Conservation (phyloP, 768 basidiomycete genomes). For the Psilocybe azurescens region DNA sequence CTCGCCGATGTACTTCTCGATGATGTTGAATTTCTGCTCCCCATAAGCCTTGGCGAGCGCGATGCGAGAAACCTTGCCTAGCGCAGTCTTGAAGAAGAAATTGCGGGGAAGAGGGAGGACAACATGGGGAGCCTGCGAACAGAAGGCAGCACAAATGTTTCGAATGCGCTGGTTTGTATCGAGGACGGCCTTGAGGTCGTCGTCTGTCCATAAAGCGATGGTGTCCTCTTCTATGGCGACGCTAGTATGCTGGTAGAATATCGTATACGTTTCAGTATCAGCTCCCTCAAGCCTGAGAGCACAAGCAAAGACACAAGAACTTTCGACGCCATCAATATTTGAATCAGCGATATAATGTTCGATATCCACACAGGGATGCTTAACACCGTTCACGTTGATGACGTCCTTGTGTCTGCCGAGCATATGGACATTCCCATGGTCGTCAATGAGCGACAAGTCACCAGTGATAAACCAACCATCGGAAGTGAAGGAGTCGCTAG, state of each 20-base stretch:
- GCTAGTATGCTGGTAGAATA: constrained; percentile 2
- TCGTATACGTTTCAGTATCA: constrained; percentile 1
- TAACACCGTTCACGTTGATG: constrained; percentile 6
- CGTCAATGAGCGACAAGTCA: not conserved
- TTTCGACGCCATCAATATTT: not conserved
- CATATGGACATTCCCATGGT: not conserved
- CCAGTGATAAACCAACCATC: constrained; percentile 3
- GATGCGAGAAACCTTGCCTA: constrained; percentile 1
- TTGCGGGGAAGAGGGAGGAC: not conserved
- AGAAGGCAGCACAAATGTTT: not conserved
- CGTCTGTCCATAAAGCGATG: not conserved
- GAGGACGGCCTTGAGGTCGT: not conserved
- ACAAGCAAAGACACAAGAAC: not conserved
- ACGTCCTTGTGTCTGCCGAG: constrained; percentile 6
- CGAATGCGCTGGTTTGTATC: not conserved
- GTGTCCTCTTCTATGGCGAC: not conserved
- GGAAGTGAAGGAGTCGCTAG: not conserved
- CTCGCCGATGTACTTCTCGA: not conserved
- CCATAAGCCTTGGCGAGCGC: not conserved
- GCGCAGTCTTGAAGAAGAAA: constrained; percentile 2
- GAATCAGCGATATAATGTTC: constrained; percentile 4
- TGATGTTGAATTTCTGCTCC: not conserved
- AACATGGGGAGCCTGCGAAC: not conserved
- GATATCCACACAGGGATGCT: constrained; percentile 2
- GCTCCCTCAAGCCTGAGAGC: not conserved